Conservation (phyloP, 192 early-diverging fungal genomes). For the Gamsiella multidivaricata region DNA sequence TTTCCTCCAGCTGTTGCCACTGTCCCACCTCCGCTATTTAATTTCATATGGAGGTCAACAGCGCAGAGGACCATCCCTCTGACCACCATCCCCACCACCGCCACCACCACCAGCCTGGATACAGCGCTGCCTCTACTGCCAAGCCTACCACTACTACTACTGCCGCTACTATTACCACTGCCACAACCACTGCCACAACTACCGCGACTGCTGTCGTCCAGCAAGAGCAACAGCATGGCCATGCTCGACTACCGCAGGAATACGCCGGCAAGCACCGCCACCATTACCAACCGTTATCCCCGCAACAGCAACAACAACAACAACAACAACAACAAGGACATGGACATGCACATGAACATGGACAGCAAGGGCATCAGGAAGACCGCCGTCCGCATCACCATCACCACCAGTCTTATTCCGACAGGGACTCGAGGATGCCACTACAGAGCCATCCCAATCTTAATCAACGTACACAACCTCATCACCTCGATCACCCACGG, state of each 20-base stretch:
- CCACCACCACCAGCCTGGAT: slow-evolving; percentile 6
- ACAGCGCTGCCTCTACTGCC: neutral
- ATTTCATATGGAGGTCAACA: slow-evolving; percentile 11
- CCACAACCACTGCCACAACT: neutral
- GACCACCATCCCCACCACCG: neutral
- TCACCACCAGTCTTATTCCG: slow-evolving; percentile 13
- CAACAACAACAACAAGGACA: slow-evolving; percentile 11
- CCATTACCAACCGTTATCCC: neutral
- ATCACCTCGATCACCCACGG: neutral
- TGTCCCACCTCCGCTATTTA: too few relatives aligned
- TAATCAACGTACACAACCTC: neutral
- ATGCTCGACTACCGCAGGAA: neutral
- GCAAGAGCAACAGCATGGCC: neutral
- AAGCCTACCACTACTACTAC: slow-evolving; percentile 2
- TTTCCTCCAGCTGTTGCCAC: neutral
- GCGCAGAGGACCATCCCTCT: slow-evolving; percentile 19
- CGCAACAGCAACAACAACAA: neutral
- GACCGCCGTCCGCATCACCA: neutral
- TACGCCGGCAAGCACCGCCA: neutral
- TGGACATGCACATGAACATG: too few relatives aligned
- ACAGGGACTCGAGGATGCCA: slow-evolving; percentile 8
- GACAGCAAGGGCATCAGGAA: neutral
- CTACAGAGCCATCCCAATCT: neutral
- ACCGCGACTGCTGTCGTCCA: neutral
- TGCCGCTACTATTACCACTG: neutral